Evolutionary conservation across 2,329 filamentous ascomycete genomes (phyloP), one percentile per base, ranked within the genome.

Genomic region (Fusarium coffeatum): DNA sequence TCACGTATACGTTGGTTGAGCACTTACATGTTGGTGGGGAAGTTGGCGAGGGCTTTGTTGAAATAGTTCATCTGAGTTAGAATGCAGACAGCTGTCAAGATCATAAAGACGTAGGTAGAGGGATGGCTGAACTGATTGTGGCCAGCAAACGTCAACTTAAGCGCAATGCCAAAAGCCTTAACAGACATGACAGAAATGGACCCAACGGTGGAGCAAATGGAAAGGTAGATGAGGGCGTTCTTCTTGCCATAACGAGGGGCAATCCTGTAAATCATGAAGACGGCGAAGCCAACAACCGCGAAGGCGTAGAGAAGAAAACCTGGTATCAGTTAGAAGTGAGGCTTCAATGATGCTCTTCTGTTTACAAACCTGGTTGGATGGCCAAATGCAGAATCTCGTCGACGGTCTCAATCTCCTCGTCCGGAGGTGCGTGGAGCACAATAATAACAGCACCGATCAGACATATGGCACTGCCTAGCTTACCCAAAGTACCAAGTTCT

Each of bases 61-160:
- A 99, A 97, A 82, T 99, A 99, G 82, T 99, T 99, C 96, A 99
- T 98, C 85, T 99, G 96, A 11, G 94, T 98, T 72, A 99, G 81
- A 78, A 99, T 98, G 84, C 96, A 99, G 70, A 98, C 93, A 5
- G 87, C 86, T 0, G 94, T 96, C 71, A 98, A 89, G 72, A 99
- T 98, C 81, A 95, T 90, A 80, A 99, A 99, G 69, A 98, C 94
- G 76, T 99, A 99, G 64, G 97, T 99, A 51, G 94, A 97, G 4
- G 97, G 93, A 74, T 97, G 93, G 8, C 89, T 89, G 80, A 99
- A 98, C 80, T 99, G 96, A 81, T 99, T 99, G 81, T 97, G 92
- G 56, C 95, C 96, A 49, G 87, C 90, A 72, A 99, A 89, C 1
- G 95, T 98, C 77, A 99, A 89, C 83, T 99, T 99, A 72, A 99